Conservation (phyloP, 2,329 filamentous ascomycete genomes). For the Hypoxylon sp. region DNA sequence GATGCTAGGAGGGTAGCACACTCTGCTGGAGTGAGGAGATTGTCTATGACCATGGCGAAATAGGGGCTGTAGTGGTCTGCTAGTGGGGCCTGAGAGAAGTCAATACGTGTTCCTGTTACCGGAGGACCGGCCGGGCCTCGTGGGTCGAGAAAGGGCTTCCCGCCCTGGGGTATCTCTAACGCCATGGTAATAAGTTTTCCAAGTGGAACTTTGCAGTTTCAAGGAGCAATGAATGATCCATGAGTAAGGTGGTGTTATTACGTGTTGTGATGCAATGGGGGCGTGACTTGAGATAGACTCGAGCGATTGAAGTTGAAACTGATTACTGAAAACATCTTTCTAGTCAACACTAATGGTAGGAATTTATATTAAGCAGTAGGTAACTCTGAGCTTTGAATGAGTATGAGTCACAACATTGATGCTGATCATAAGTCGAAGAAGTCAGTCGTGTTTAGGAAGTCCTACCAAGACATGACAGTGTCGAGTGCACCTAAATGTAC, state of each 20-base stretch:
- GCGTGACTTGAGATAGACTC: background rate
- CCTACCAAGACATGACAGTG: background rate
- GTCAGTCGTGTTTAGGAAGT: background rate
- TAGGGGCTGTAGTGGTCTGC: slow-evolving; percentile 47
- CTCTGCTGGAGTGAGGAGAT: slow-evolving; percentile 48
- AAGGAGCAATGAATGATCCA: background rate
- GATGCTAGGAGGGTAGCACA: slow-evolving; percentile 42
- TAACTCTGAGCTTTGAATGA: background rate
- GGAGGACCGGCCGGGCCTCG: slow-evolving; percentile 29
- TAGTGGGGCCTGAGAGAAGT: slow-evolving; percentile 47
- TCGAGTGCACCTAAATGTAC: background rate
- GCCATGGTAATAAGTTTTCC: slow-evolving; percentile 41
- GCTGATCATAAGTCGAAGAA: background rate
- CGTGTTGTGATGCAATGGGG: slow-evolving; percentile 1
- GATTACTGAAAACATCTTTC: background rate
- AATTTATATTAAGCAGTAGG: background rate
- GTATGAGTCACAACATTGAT: slow-evolving; percentile 17
- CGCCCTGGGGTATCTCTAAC: slow-evolving; percentile 27
- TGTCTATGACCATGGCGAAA: slow-evolving; percentile 51
- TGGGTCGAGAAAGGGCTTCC: slow-evolving; percentile 36
- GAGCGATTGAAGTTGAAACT: background rate
- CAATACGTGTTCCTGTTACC: slow-evolving; percentile 41
- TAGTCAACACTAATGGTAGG: background rate
- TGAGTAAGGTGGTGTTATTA: slow-evolving; percentile 3
- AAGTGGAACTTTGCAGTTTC: background rate